A percentile compares a stretch with the other conserved stretches of the same genome.
Evolutionary conservation across 805 yeast genomes (phyloP).

Genomic region (Kurtzmaniella fragi): DNA sequence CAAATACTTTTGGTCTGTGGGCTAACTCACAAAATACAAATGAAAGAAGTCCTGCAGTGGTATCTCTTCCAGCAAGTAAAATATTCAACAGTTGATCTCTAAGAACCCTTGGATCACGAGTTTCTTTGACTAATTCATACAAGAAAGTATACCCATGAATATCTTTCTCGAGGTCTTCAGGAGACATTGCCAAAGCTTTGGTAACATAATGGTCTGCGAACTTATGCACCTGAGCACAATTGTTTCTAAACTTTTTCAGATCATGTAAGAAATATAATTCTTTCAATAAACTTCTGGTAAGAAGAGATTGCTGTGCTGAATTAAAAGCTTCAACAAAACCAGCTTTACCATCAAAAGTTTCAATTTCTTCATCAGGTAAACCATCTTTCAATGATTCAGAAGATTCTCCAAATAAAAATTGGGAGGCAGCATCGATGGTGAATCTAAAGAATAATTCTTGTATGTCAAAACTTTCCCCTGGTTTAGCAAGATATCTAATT

Average conservation of each 20-base stretch:
- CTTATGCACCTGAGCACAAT: constrained; percentile 21
- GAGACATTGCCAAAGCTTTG: constrained; percentile 22
- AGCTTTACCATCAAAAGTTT: constrained; percentile 25
- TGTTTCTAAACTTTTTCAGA: constrained; percentile 15
- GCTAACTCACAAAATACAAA: constrained; percentile 30
- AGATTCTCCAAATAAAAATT: constrained; percentile 38
- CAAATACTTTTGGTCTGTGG: constrained; percentile 26
- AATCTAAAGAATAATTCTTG: constrained; percentile 35
- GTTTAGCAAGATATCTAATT: constrained; percentile 11
- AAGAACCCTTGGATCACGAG: constrained; percentile 29
- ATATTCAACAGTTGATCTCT: constrained; percentile 37
- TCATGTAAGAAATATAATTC: constrained; percentile 21
- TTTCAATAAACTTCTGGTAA: constrained; percentile 21
- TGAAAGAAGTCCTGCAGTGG: constrained; percentile 37
- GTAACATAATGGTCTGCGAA: constrained; percentile 25
- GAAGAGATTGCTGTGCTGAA: constrained; percentile 24
- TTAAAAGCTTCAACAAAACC: constrained; percentile 33
- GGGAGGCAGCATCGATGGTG: constrained; percentile 38
- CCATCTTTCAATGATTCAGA: constrained; percentile 28
- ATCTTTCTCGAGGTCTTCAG: constrained; percentile 20
- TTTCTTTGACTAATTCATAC: constrained; percentile 34
- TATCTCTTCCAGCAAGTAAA: constrained; percentile 39
- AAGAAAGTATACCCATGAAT: constrained; percentile 27
- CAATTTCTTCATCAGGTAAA: constrained; percentile 3
- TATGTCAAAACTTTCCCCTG: constrained; percentile 29